Percentiles rank a stretch among this genome's conserved stretches.
phyloP scores from a whole-genome alignment of 1,284 basidiomycete species.

The Wallemia mellicola region DNA sequence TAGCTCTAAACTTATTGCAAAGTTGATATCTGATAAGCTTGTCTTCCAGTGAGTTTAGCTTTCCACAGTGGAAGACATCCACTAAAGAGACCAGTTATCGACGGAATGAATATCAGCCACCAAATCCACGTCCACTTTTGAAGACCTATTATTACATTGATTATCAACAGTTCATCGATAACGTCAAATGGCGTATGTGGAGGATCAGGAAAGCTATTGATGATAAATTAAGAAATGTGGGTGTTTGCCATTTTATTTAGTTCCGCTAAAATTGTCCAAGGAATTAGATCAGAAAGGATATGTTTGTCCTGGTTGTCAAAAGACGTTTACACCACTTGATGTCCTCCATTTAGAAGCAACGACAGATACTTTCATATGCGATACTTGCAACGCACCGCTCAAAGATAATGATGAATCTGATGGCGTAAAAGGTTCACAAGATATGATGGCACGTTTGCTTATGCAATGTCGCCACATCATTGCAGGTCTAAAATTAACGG shows the following conservation, averaged over 20 bases:
- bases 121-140: slow-evolving; percentile 25
- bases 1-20: not conserved
- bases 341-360: slow-evolving; percentile 41
- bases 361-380: slow-evolving; percentile 33
- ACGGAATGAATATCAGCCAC: not conserved
- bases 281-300: slow-evolving; percentile 89
- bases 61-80: not conserved
- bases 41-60: not conserved
- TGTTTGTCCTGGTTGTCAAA: slow-evolving; percentile 65
- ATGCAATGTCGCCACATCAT: slow-evolving; percentile 60
- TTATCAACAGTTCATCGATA: slow-evolving; percentile 79
- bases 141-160: slow-evolving; percentile 81
- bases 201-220: slow-evolving; percentile 77
- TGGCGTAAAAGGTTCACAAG: slow-evolving; percentile 51
- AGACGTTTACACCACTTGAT: slow-evolving; percentile 59
- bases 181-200: slow-evolving; percentile 91
- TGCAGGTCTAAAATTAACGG: slow-evolving; percentile 60
- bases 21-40: not conserved
- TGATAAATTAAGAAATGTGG: slow-evolving; percentile 46
- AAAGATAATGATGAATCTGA: slow-evolving; percentile 75
- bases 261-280: slow-evolving; percentile 17
- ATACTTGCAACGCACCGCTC: slow-evolving; percentile 27
- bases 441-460: slow-evolving; percentile 85
- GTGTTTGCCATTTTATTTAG: slow-evolving; percentile 8
- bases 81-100: not conserved